A percentile compares a stretch with the other conserved stretches of the same genome.
Evolutionary conservation across 2,329 filamentous ascomycete genomes (phyloP).

Genomic region (Fusarium sp.): DNA sequence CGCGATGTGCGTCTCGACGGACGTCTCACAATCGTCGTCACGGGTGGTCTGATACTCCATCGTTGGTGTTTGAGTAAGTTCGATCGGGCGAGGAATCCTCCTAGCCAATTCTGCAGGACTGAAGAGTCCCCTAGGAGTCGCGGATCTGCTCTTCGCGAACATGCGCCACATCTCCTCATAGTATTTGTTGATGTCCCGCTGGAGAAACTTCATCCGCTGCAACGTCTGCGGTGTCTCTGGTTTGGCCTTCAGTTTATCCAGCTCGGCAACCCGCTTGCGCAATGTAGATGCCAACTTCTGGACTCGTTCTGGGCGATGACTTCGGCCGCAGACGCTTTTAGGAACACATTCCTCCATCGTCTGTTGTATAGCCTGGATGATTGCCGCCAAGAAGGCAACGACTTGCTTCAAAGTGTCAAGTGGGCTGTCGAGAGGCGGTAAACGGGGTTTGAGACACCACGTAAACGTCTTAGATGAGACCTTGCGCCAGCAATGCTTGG

Average conservation of each 20-base stretch:
- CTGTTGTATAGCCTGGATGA: background rate
- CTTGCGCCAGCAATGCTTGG: background rate
- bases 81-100: background rate
- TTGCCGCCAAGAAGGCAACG: background rate
- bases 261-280: background rate
- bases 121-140: background rate
- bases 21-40: background rate
- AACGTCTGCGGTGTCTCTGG: background rate
- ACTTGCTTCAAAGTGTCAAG: background rate
- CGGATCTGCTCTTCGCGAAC: background rate
- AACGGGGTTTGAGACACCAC: background rate
- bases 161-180: background rate
- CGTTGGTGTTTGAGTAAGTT: background rate
- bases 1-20: background rate
- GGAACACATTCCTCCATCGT: background rate
- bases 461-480: background rate
- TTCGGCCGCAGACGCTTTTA: background rate
- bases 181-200: background rate
- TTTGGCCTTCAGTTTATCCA: background rate
- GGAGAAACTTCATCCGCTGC: background rate
- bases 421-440: background rate
- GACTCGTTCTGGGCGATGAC: background rate
- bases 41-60: background rate
- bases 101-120: background rate
- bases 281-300: background rate